These are phyloP conservation scores for Apium graveolens DNA, from an alignment of 129 eudicot species.

Conservation along the genomic window DNA sequence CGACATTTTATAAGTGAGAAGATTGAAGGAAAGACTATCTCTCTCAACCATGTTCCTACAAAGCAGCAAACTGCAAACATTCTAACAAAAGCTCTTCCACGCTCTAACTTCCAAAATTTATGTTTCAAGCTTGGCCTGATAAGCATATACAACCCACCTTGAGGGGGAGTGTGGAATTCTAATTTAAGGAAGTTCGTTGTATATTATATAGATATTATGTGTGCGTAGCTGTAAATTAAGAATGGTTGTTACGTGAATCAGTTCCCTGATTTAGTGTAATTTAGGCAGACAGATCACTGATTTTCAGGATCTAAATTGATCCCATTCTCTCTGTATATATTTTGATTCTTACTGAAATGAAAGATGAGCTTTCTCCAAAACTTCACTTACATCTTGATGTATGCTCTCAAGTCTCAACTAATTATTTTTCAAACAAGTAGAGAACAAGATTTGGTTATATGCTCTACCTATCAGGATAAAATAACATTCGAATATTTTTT, in stretches of 20 bases:
- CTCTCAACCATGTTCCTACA: too few relatives aligned
- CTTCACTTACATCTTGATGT: neutral
- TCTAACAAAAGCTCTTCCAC: too few relatives aligned
- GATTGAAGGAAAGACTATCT: too few relatives aligned
- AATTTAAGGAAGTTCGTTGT: neutral
- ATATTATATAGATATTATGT: neutral
- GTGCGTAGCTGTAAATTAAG: neutral
- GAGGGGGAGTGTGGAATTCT: neutral
- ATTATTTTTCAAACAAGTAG: neutral
- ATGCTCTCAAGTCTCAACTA: neutral
- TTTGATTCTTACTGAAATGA: neutral
- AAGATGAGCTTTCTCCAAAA: neutral
- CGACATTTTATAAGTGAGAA: too few relatives aligned
- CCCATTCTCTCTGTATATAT: neutral
- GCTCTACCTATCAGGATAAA: neutral
- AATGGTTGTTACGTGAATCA: neutral
- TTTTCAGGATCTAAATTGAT: neutral
- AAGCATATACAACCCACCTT: too few relatives aligned
- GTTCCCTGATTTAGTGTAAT: neutral
- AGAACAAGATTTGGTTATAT: neutral
- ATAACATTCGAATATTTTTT: neutral
- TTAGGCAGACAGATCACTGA: neutral
- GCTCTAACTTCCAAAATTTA: too few relatives aligned
- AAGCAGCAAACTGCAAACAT: too few relatives aligned
- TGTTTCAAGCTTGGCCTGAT: too few relatives aligned